Evolutionary conservation across 352 stramenopile species (phyloP).

Genomic region (Globisporangium heterothallicum): DNA sequence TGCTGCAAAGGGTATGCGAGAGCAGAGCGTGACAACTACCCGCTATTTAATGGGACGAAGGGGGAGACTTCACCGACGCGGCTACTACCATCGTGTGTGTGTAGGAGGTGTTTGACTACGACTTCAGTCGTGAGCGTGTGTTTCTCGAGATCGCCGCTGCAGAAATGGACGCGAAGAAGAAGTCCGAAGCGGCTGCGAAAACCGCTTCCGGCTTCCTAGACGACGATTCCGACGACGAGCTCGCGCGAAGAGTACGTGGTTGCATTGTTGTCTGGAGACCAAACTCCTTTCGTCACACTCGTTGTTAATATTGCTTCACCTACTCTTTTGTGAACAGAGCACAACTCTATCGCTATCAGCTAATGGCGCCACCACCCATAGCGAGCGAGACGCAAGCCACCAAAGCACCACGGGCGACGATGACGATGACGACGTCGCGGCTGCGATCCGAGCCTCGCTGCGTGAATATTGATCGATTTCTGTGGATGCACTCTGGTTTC

Average conservation of each 20-base stretch:
- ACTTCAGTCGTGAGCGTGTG: conserved; percentile 61
- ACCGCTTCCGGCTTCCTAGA: conserved; percentile 1
- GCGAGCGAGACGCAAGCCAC: conserved; percentile 17
- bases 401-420: conserved; percentile 28
- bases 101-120: conserved; percentile 70
- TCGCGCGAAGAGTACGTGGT: conserved; percentile 32
- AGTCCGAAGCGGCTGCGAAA: conserved; percentile 29
- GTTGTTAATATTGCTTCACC: not conserved
- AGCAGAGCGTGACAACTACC: not conserved
- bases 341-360: conserved; percentile 37
- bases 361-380: conserved; percentile 19
- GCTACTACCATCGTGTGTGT: not conserved
- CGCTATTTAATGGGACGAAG: not conserved
- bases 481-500: not conserved
- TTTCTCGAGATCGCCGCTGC: conserved; percentile 64
- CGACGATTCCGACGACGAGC: conserved; percentile 23
- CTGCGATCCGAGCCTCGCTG: conserved; percentile 56
- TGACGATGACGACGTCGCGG: conserved; percentile 54
- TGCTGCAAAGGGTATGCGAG: conserved; percentile 42
- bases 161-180: conserved; percentile 33
- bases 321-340: no score
- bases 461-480: conserved; percentile 35
- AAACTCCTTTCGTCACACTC: not conserved
- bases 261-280: not conserved
- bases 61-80: not conserved